Percentiles rank a stretch among this genome's conserved stretches.
Conservation (phyloP, 2,329 filamentous ascomycete genomes). For the Cladosporium sp. region DNA sequence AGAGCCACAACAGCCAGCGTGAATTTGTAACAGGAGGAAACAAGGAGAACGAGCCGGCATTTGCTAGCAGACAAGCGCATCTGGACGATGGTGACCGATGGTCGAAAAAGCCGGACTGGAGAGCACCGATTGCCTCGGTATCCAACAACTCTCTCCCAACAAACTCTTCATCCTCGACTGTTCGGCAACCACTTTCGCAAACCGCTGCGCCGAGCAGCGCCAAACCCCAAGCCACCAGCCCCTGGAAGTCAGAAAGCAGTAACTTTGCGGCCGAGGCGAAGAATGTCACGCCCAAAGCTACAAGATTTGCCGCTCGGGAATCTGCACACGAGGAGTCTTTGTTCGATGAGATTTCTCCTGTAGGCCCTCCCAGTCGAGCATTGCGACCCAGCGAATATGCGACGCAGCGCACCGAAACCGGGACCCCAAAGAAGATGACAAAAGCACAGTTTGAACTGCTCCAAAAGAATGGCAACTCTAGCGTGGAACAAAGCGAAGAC, state of each 20-base stretch:
- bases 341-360: conserved; percentile 28
- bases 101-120: conserved; percentile 20
- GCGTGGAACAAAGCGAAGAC: conserved; percentile 29
- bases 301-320: conserved; percentile 4
- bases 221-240: conserved; percentile 18
- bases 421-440: conserved; percentile 69
- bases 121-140: conserved; percentile 12
- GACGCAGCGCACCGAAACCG: conserved; percentile 19
- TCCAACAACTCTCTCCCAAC: conserved; percentile 10
- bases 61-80: conserved; percentile 20
- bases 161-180: conserved; percentile 9
- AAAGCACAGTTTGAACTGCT: conserved; percentile 78
- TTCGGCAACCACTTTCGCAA: not conserved
- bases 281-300: conserved; percentile 21
- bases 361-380: conserved; percentile 28
- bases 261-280: conserved; percentile 16
- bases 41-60: conserved; percentile 18
- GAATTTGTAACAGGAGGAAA: conserved; percentile 16
- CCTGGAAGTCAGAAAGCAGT: conserved; percentile 20
- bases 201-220: conserved; percentile 2
- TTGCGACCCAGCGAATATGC: conserved; percentile 17
- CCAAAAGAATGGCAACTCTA: conserved; percentile 56
- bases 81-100: conserved; percentile 24
- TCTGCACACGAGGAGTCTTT: conserved; percentile 19
- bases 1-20: conserved; percentile 11